Base-by-base conservation (phyloP, 768 basidiomycete species). In the Boletus pseudopeckii region DNA sequence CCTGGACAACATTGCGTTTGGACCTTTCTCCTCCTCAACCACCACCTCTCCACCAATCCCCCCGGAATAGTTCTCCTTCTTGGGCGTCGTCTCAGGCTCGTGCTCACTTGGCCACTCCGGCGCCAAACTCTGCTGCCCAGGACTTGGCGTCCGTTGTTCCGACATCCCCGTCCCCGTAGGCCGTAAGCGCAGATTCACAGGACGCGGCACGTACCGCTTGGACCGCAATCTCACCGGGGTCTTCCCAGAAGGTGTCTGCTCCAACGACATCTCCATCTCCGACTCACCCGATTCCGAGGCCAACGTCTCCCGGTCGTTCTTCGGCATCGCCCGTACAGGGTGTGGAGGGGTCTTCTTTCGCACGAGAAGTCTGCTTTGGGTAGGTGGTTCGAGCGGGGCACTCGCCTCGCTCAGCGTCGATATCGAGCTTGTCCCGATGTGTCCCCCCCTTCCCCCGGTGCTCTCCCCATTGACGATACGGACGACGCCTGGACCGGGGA, bases 21-120 rank as follows among this genome's bases (percentile, higher is more conserved):
- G 1, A 15, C 30, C 7, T 32, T 11, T 28, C 26, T 47, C 46
- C 18, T 45, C 50, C 15, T 22, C 5, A 14, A n/a, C 20, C 4
- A n/a, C 15, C 7, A 14, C 40, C 10, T 22, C 49, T 0, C 10
- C 50, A 3, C 39, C 26, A 4, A 65, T 66, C 14, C 66, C 60
- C 22, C 77, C 76, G 14, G 32, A 38, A 61, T 88, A 86, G 14
- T 62, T 74, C 20, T 73, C 62, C 18, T 80, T 80, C 51, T 72
- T 81, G 4, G 88, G 89, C 5, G 88, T 90, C 41, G 72, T 71
- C 18, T 74, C 71, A 32, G 60, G 62, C 22, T 85, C 84, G 18
- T 74, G 74, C 15, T 84, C 82, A 33, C 69, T 73, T 5, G 77
- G 75, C 76, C 78, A 82, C 42, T 83, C 81, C 2, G 83, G 81